Percentiles rank a stretch among this genome's conserved stretches.
phyloP scores from a whole-genome alignment of 2,329 filamentous ascomycete species.

The Cercospora zeae-maydis region DNA sequence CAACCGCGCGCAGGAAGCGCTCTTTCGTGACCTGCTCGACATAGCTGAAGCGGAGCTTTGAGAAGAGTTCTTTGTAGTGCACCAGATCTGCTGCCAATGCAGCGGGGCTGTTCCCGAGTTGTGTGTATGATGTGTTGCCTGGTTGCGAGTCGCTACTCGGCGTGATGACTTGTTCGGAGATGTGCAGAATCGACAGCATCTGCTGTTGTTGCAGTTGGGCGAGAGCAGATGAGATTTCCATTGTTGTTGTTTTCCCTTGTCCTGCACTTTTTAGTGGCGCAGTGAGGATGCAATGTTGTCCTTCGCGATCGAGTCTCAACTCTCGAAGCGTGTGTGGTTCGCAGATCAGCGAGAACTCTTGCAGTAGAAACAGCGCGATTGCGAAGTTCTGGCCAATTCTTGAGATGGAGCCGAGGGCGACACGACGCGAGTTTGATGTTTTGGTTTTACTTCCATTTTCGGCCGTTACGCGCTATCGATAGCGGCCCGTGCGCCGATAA shows the following conservation, averaged over 20 bases:
- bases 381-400: neutral
- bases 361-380: neutral
- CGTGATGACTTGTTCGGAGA: slow-evolving; percentile 38
- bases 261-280: neutral
- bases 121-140: slow-evolving; percentile 46
- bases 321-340: neutral
- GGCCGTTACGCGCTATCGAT: neutral
- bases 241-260: slow-evolving; percentile 10
- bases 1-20: slow-evolving; percentile 90
- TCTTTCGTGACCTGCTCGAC: slow-evolving; percentile 98
- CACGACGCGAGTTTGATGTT: neutral
- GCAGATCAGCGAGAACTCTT: too few species aligned
- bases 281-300: too few species aligned
- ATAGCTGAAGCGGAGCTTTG: slow-evolving; percentile 94
- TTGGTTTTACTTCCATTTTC: neutral
- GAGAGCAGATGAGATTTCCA: slow-evolving; percentile 24
- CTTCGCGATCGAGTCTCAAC: neutral
- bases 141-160: slow-evolving; percentile 46
- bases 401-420: neutral
- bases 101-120: slow-evolving; percentile 50
- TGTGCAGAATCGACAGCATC: slow-evolving; percentile 56
- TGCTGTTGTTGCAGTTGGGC: slow-evolving; percentile 51
- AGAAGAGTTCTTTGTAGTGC: slow-evolving; percentile 93
- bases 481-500: slow-evolving; percentile 2
- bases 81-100: slow-evolving; percentile 77